Base-by-base conservation (phyloP, 306 rosid genomes). In the Gastrolobium bilobum region DNA sequence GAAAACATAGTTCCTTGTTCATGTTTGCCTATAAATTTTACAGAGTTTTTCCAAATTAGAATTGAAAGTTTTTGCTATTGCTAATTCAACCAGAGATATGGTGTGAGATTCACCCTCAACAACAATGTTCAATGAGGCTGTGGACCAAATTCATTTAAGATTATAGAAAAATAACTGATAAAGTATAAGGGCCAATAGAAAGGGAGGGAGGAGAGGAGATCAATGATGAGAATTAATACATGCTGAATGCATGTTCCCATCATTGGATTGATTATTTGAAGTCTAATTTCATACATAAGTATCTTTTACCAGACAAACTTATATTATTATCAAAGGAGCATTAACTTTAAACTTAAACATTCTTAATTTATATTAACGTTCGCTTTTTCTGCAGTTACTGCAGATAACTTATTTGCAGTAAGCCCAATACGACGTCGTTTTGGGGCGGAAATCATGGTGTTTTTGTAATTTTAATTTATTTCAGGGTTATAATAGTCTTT, bases 221-320 rank as follows among this genome's bases (percentile, higher is more conserved):
- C 4, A 31, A 47, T 46, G 40, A 58, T 53, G 58, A 79, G 38
- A 38, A 71, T 3, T 40, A 71, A 50, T 30, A 51, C 52, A 10
- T 10, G 20, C 29, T 62, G 60, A 72, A 72, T 73, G 48, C 50
- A 71, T 43, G 75, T 68, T 73, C 83, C 71, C 44, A 47, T 79
- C 69, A 56, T 51, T 20, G 38, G 34, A 81, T 65, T 57, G 58
- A 66, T 58, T 34, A 54, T 67, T 66, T 46, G 64, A 74, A 73
- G 34, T 62, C 65, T 62, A 52, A 51, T 51, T 33, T 39, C n/a
- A 37, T n/a, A 58, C 42, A 42, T 47, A 3, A 5, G 14, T 15
- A 33, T 15, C 33, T 15, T 68, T 34, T 68, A 7, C 29, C 13
- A 37, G 37, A 20, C 46, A 37, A 70, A 65, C 26, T 13, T 29